A percentile compares a stretch with the other conserved stretches of the same genome.
Conservation (phyloP, 495 filamentous ascomycete genomes). For the Penicillium samsonianum region DNA sequence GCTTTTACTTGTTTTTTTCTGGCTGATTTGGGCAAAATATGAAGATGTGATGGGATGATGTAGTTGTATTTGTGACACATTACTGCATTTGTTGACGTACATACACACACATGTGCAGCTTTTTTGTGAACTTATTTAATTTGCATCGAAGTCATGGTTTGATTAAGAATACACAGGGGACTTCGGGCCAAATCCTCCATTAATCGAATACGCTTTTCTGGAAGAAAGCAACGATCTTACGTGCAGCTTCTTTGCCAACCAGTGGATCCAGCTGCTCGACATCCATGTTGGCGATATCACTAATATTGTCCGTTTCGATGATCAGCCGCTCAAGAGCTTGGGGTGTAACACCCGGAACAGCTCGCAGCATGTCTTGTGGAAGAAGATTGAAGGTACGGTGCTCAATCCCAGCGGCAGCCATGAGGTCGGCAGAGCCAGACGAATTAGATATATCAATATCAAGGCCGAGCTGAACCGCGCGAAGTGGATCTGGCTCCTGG, state of each 20-base stretch:
- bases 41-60: conserved; percentile 8
- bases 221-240: conserved; percentile 81
- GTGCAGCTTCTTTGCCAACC: conserved; percentile 78
- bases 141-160: neutral
- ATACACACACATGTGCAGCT: no score
- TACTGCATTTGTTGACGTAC: neutral
- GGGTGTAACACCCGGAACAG: conserved; percentile 81
- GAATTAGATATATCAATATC: conserved; percentile 56
- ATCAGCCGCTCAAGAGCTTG: conserved; percentile 71
- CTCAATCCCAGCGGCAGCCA: conserved; percentile 55
- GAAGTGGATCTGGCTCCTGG: conserved; percentile 86
- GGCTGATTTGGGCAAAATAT: neutral
- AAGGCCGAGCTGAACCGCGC: conserved; percentile 79
- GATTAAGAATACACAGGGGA: neutral
- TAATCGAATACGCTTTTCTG: conserved; percentile 73
- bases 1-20: neutral
- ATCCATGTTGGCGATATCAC: conserved; percentile 84
- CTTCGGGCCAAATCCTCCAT: neutral
- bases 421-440: conserved; percentile 60
- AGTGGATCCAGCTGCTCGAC: conserved; percentile 68
- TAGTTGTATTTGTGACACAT: neutral
- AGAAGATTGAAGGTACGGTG: conserved; percentile 61
- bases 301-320: conserved; percentile 71
- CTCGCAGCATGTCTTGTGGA: conserved; percentile 83
- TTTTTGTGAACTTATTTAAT: neutral